Base-by-base conservation (phyloP, 768 basidiomycete species). In the Tricholoma saponaceum region DNA sequence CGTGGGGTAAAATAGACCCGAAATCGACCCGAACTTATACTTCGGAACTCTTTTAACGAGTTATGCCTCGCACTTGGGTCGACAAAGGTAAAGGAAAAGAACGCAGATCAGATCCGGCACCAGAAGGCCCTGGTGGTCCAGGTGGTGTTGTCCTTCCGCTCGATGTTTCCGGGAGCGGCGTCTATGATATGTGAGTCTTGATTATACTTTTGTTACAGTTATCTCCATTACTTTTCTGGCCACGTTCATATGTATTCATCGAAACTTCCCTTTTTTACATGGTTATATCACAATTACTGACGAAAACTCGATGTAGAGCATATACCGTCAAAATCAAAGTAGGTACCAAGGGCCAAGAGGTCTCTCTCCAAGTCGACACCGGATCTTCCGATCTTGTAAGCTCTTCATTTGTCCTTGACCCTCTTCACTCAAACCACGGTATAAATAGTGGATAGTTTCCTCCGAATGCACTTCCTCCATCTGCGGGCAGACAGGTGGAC, bases 361-460 rank as follows among this genome's bases (percentile, higher is more conserved):
- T 87, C 22, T 83, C 80, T 5, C 71, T 92, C 2, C 89, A 91
- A 65, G 79, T 92, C 35, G 90, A 93, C 63, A 90, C 87, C 0
- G 91, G 91, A 26, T 92, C 91, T 0, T 89, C 89, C 0, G 90
- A 93, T 72, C 75, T 90, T 23, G 89, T 90, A 57, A 63, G 83
- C 74, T 37, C 56, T 30, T 52, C 59, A 28, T 39, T 47, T 33
- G 54, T 22, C 9, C n/a, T 37, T 44, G 18, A 23, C 25, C 9
- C 28, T 13, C 18, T 33, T 13, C n/a, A 26, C 22, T 47, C 12
- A 26, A 52, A 14, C 10, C 13, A 13, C 12, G 33, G 33, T n/a
- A 53, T 5, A 26, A 8, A 32, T 32, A 91, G 90, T 92, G 90
- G 90, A 73, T 92, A 46, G 85, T 87, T 0, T 87, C 87, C 1